Percentiles rank a stretch among this genome's conserved stretches.
Conservation (phyloP, 352 stramenopile genomes). For the Phytophthora constricta region DNA sequence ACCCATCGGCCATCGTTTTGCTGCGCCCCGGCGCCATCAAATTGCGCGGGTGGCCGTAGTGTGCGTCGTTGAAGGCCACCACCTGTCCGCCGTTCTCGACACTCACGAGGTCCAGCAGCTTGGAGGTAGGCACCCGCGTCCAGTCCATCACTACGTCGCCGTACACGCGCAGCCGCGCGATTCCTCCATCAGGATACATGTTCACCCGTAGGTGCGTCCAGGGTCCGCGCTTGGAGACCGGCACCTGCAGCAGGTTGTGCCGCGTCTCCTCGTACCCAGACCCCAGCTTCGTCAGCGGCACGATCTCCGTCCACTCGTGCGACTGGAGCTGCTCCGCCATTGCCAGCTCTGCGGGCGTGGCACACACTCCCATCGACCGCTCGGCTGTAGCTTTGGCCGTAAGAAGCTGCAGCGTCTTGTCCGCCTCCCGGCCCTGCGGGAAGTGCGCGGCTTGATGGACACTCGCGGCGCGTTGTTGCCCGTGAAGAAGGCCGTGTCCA, state of each 20-base stretch:
- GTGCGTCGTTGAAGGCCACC: conserved; percentile 92
- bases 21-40: conserved; percentile 88
- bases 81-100: conserved; percentile 86
- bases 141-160: conserved; percentile 75
- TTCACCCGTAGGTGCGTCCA: conserved; percentile 92
- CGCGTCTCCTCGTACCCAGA: conserved; percentile 89
- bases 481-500: conserved; percentile 96
- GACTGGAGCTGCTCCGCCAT: conserved; percentile 59
- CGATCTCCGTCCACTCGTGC: conserved; percentile 68
- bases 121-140: conserved; percentile 47
- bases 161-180: conserved; percentile 89
- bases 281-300: conserved; percentile 53
- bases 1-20: conserved; percentile 93
- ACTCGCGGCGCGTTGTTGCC: conserved; percentile 91
- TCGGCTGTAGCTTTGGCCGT: conserved; percentile 47
- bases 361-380: conserved; percentile 61
- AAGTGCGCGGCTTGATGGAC: conserved; percentile 88
- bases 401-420: conserved; percentile 48
- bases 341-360: conserved; percentile 45
- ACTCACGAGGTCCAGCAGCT: conserved; percentile 88
- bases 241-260: conserved; percentile 83
- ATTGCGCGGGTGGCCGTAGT: conserved; percentile 95
- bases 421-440: conserved; percentile 20
- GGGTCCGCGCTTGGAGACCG: conserved; percentile 39
- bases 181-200: conserved; percentile 94